A percentile compares a stretch with the other conserved stretches of the same genome.
phyloP scores from a whole-genome alignment of 176 grass and related monocot species.

The Phyllostachys edulis region DNA sequence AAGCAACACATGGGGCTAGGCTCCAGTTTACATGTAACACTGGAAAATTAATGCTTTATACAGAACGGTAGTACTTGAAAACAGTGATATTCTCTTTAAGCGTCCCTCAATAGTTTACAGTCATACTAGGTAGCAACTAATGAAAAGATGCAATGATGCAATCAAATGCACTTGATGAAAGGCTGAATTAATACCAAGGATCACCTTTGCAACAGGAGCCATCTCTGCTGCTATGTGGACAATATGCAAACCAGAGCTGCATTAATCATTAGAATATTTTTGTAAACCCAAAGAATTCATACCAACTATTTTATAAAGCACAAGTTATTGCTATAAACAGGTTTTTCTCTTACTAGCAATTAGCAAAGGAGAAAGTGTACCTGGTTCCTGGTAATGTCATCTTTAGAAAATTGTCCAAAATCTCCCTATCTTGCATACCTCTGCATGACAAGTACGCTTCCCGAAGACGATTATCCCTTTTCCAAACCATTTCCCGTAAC shows the following conservation, averaged over 20 bases:
- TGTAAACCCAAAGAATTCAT: conserved; percentile 8
- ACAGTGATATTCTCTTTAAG: background rate
- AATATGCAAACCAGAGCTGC: conserved; percentile 81
- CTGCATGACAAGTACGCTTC: conserved; percentile 77
- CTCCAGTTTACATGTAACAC: conserved; percentile 8
- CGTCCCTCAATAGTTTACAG: background rate
- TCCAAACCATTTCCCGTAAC: conserved; percentile 73
- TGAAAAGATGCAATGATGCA: conserved; percentile 5
- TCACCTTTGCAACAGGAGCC: conserved; percentile 95
- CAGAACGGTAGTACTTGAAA: background rate
- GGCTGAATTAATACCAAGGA: conserved; percentile 27
- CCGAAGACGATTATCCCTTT: conserved; percentile 64
- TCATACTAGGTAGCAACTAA: conserved; percentile 5
- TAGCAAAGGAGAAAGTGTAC: conserved; percentile 41
- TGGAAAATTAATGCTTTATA: background rate
- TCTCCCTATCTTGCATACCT: conserved; percentile 67
- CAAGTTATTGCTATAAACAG: background rate
- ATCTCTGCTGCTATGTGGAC: conserved; percentile 98
- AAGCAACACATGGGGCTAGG: background rate
- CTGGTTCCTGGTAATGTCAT: conserved; percentile 57
- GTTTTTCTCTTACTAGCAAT: background rate
- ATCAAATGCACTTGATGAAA: conserved; percentile 29
- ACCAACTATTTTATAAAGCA: conserved; percentile 2
- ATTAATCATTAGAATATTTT: conserved; percentile 34
- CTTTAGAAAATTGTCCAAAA: conserved; percentile 72